Percentiles rank a stretch among this genome's conserved stretches.
Conservation (phyloP, 31 red algal species). For the Asparagopsis taxiformis region DNA sequence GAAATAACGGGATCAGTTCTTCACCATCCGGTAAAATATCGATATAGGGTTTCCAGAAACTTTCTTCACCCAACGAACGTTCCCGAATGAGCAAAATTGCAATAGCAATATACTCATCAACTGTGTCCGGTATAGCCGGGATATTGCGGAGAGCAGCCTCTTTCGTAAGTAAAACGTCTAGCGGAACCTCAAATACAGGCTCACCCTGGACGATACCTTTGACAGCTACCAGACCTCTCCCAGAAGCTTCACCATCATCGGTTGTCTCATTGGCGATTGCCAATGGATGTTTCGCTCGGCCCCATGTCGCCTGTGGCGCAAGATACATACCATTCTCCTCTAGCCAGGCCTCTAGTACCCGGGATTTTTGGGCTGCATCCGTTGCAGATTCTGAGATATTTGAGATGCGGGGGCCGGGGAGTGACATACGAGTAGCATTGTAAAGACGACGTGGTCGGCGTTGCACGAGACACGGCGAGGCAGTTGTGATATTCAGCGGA, state of each 20-base stretch:
- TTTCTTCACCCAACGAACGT: constrained; percentile 50
- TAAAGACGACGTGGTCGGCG: neutral
- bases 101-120: constrained; percentile 89
- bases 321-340: constrained; percentile 89
- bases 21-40: constrained; percentile 71
- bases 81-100: constrained; percentile 77
- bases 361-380: constrained; percentile 21
- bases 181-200: constrained; percentile 82
- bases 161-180: constrained; percentile 75
- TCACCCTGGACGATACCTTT: constrained; percentile 83
- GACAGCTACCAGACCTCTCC: constrained; percentile 81
- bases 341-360: constrained; percentile 60
- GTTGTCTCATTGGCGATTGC: constrained; percentile 88
- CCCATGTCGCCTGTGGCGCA: constrained; percentile 78
- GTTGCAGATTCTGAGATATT: constrained; percentile 7
- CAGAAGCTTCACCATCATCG: constrained; percentile 83
- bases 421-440: neutral
- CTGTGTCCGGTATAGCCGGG: constrained; percentile 24
- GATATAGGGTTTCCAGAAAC: constrained; percentile 92
- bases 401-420: constrained; percentile 15
- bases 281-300: constrained; percentile 69
- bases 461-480: neutral
- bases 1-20: constrained; percentile 79
- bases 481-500: neutral
- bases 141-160: constrained; percentile 52